phyloP scores from a whole-genome alignment of 2,329 filamentous ascomycete genomes.

The Bipolaris sorokiniana region DNA sequence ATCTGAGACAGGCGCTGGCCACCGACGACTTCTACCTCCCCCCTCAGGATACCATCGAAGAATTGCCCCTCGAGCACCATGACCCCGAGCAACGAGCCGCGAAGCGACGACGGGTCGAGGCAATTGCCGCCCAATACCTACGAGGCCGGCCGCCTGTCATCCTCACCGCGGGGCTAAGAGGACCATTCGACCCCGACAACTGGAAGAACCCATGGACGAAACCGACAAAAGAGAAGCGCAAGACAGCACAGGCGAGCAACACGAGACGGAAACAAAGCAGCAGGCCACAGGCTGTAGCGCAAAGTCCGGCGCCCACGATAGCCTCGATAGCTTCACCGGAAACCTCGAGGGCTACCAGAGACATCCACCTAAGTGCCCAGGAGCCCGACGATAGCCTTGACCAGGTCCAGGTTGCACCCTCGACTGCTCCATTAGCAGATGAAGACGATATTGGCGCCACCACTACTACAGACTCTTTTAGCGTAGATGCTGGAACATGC shows the following conservation, averaged over 20 bases:
- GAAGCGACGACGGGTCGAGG: slow-evolving; percentile 64
- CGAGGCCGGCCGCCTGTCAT: slow-evolving; percentile 63
- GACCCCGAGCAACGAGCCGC: slow-evolving; percentile 62
- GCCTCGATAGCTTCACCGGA: slow-evolving; percentile 24
- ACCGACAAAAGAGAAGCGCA: slow-evolving; percentile 1
- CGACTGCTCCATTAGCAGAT: slow-evolving; percentile 24
- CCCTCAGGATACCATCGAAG: slow-evolving; percentile 55
- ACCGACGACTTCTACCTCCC: slow-evolving; percentile 27
- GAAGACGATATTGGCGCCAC: slow-evolving; percentile 12
- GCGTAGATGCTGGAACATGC: slow-evolving; percentile 19
- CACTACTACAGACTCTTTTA: slow-evolving; percentile 26
- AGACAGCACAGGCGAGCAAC: not conserved
- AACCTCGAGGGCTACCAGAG: slow-evolving; percentile 22
- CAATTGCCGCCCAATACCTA: slow-evolving; percentile 64
- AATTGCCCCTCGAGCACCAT: slow-evolving; percentile 56
- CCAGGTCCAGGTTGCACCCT: slow-evolving; percentile 20
- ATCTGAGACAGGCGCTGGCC: slow-evolving; percentile 35
- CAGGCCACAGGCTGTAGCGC: not conserved
- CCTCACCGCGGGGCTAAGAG: slow-evolving; percentile 65
- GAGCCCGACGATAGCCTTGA: slow-evolving; percentile 20
- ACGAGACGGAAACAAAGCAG: slow-evolving; percentile 1
- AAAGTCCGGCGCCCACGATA: slow-evolving; percentile 3
- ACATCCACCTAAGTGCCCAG: slow-evolving; percentile 1
- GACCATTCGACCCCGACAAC: slow-evolving; percentile 60
- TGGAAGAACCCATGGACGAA: slow-evolving; percentile 49